Evolutionary conservation across 768 basidiomycete species (phyloP).

Genomic region (Mycena rosella): DNA sequence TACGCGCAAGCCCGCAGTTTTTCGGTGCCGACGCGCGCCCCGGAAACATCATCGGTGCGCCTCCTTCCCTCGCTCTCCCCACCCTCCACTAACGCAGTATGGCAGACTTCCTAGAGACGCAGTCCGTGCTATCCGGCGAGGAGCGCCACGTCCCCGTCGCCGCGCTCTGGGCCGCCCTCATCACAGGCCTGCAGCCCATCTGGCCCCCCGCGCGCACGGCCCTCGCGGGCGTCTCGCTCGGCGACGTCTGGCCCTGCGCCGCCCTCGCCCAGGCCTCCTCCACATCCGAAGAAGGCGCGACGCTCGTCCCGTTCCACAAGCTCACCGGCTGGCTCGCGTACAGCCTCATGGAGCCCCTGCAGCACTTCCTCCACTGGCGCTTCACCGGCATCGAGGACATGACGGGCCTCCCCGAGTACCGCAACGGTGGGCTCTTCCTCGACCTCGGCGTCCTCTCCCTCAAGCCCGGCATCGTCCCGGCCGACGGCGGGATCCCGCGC

Average conservation of each 20-base stretch:
- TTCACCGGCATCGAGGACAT: conserved; percentile 87
- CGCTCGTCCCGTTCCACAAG: conserved; percentile 95
- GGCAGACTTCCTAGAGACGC: conserved; percentile 75
- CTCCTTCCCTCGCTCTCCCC: background rate
- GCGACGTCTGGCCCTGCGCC: conserved; percentile 94
- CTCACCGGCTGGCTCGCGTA: conserved; percentile 95
- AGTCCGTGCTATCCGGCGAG: conserved; percentile 59
- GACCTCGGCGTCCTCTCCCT: conserved; percentile 86
- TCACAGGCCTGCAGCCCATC: conserved; percentile 86
- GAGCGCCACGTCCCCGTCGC: conserved; percentile 55
- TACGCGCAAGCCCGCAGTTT: conserved; percentile 71
- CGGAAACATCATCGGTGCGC: conserved; percentile 82
- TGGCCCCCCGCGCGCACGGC: conserved; percentile 86
- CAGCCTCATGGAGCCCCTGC: conserved; percentile 86
- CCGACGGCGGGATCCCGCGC: conserved; percentile 72
- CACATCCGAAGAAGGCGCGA: conserved; percentile 57
- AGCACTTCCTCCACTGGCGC: conserved; percentile 82
- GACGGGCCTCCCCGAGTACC: conserved; percentile 96
- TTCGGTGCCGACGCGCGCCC: conserved; percentile 84
- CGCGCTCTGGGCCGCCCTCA: conserved; percentile 84
- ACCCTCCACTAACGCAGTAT: background rate
- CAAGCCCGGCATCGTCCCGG: conserved; percentile 63
- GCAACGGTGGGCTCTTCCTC: conserved; percentile 90
- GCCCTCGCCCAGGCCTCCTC: conserved; percentile 26
- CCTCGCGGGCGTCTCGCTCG: conserved; percentile 61